Base-by-base conservation (phyloP, 2,329 filamentous ascomycete genomes). In the Phialocephala subalpina region DNA sequence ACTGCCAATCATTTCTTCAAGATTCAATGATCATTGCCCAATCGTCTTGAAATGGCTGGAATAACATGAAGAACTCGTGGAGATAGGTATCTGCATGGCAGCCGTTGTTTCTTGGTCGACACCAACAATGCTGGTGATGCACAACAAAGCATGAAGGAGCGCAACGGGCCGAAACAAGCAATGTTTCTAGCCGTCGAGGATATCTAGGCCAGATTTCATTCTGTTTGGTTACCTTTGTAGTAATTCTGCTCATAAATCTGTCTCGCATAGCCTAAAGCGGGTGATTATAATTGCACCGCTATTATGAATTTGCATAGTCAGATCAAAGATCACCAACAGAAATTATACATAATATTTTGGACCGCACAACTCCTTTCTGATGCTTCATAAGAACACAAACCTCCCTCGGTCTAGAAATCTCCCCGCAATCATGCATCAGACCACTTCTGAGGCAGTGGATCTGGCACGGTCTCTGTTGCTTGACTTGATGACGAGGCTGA, bases 401-500 rank as follows among this genome's bases (percentile, higher is more conserved):
- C 52, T 55, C 20, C 52, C 52, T 27, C 25, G 52, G 25, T 36
- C 20, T 27, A 53, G 47, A n/a, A n/a, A 14, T 53, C 47, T 12
- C 47, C 20, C 27, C 12, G 16, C 16, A 33, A 18, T 33, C 33
- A 55, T 55, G 27, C 52, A 55, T 55, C 52, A 55, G 52, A 36
- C 52, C 52, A 55, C 33, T 33, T 18, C 16, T 18, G 18, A 2
- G 12, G 52, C 16, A 16, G 20, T 14, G 29, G 20, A 11, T 36
- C 11, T 22, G 36, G 29, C 55, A 38, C 55, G 29, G 55, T 16
- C 33, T 57, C 9, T 38, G 8, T n/a, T 36, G 55, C n/a, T 36
- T 53, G 2, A 33, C 25, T 53, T 53, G 9, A 29, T 47, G 55
- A 53, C 55, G 52, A 58, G 61, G 55, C 61, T 63, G 55, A 38